Evolutionary conservation across 208 protist genomes (phyloP).

Genomic region (Wallacemonas sp.): DNA sequence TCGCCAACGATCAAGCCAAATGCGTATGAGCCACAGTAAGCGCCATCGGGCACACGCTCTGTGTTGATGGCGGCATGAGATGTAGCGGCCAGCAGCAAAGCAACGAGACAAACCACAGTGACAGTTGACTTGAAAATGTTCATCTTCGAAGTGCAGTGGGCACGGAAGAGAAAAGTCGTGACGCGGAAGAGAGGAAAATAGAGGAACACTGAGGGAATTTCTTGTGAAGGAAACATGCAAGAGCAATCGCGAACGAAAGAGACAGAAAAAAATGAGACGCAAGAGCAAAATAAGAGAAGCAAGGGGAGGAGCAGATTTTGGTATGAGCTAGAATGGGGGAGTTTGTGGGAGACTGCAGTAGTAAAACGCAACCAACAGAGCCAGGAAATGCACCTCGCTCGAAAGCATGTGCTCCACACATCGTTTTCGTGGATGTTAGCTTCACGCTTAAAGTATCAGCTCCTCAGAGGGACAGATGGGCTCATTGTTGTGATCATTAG

Average conservation of each 20-base stretch:
- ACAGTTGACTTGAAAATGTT: background rate
- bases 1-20: constrained; percentile 47
- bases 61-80: background rate
- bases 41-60: constrained; percentile 27
- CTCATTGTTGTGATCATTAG: no score
- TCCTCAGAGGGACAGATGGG: no score
- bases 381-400: no score
- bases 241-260: background rate
- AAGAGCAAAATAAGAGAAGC: constrained; percentile 14
- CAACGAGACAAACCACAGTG: constrained; percentile 5
- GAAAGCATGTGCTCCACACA: no score
- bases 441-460: no score
- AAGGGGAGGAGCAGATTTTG: no score
- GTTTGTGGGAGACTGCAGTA: background rate
- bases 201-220: no score
- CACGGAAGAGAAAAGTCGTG: no score
- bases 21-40: constrained; percentile 67
- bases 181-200: background rate
- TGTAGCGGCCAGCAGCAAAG: constrained; percentile 11
- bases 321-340: background rate
- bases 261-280: background rate
- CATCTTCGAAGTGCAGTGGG: no score
- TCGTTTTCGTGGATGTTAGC: no score
- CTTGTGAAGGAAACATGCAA: no score
- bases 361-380: background rate